These are phyloP conservation scores for Hymenoscyphus fraxineus DNA, from an alignment of 2,329 filamentous ascomycete genomes.

Conservation along the genomic window DNA sequence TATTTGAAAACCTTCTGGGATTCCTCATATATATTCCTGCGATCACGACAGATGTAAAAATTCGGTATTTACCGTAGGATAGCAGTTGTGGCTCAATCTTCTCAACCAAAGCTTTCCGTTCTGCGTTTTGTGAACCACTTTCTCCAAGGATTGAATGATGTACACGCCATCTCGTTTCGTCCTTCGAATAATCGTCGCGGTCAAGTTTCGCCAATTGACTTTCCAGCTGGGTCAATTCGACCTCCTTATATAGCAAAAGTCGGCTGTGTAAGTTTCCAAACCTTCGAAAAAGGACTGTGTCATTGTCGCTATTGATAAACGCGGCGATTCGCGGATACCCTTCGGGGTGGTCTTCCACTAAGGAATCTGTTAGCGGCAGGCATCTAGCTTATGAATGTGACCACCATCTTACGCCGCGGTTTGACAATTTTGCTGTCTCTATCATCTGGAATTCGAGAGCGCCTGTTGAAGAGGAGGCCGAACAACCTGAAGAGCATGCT, in stretches of 20 bases:
- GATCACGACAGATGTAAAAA: background rate
- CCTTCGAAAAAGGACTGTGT: constrained; percentile 38
- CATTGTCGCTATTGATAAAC: constrained; percentile 38
- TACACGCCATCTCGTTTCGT: constrained; percentile 4
- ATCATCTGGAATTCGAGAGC: constrained; percentile 1
- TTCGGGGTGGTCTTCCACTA: constrained; percentile 2
- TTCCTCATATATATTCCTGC: background rate
- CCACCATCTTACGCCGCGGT: background rate
- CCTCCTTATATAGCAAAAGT: constrained; percentile 24
- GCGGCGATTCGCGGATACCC: constrained; percentile 38
- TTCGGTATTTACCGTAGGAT: constrained; percentile 9
- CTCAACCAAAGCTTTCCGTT: constrained; percentile 11
- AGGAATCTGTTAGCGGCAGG: background rate
- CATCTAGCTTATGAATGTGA: background rate
- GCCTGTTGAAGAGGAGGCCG: background rate
- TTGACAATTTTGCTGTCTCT: background rate
- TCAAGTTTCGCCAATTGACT: constrained; percentile 7
- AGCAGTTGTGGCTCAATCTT: constrained; percentile 11
- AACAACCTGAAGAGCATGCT: background rate
- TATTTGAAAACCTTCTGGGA: background rate
- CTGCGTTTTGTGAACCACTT: constrained; percentile 8
- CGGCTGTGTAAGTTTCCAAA: constrained; percentile 39
- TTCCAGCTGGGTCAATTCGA: constrained; percentile 12
- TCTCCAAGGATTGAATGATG: constrained; percentile 4
- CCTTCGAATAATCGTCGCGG: background rate